Evolutionary conservation across 2,329 filamentous ascomycete genomes (phyloP).

Genomic region (Myrmaecium sp.): DNA sequence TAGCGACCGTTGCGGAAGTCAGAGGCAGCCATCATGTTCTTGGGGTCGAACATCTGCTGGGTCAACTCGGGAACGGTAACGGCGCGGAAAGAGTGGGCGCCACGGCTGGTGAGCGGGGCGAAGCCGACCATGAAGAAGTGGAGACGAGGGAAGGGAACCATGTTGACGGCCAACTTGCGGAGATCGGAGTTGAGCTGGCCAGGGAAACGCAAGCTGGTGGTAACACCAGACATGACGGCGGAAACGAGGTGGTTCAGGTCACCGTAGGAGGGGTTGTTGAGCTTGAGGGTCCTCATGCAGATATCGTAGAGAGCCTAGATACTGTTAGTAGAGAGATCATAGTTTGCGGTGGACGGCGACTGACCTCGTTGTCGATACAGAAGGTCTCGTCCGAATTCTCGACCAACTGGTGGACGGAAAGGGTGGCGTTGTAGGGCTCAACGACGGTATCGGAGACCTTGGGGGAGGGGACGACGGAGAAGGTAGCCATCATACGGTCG

Average conservation of each 20-base stretch:
- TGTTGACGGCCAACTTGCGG: conserved; percentile 98
- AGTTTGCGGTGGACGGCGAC: conserved; percentile 7
- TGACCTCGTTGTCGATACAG: conserved; percentile 98
- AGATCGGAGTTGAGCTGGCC: conserved; percentile 99
- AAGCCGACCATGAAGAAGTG: conserved; percentile 99
- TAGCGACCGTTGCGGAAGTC: conserved; percentile 99
- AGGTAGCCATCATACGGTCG: conserved; percentile 99
- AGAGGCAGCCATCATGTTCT: conserved; percentile 99
- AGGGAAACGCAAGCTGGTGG: conserved; percentile 96
- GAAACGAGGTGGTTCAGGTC: conserved; percentile 99
- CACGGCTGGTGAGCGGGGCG: conserved; percentile 87
- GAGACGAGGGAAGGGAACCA: conserved; percentile 99
- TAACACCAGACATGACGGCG: conserved; percentile 98
- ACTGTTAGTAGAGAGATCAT: conserved; percentile 7
- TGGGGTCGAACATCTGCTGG: conserved; percentile 99
- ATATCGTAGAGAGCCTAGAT: conserved; percentile 86
- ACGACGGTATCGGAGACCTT: conserved; percentile 99
- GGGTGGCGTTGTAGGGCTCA: conserved; percentile 98
- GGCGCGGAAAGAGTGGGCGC: conserved; percentile 88
- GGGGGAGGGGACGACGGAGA: conserved; percentile 95
- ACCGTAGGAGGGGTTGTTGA: conserved; percentile 94
- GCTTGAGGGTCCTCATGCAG: conserved; percentile 99
- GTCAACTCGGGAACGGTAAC: conserved; percentile 96
- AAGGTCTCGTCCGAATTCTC: conserved; percentile 99
- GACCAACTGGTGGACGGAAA: conserved; percentile 96